Base-by-base conservation (phyloP, 1,284 basidiomycete species). In the Ustilago curta region DNA sequence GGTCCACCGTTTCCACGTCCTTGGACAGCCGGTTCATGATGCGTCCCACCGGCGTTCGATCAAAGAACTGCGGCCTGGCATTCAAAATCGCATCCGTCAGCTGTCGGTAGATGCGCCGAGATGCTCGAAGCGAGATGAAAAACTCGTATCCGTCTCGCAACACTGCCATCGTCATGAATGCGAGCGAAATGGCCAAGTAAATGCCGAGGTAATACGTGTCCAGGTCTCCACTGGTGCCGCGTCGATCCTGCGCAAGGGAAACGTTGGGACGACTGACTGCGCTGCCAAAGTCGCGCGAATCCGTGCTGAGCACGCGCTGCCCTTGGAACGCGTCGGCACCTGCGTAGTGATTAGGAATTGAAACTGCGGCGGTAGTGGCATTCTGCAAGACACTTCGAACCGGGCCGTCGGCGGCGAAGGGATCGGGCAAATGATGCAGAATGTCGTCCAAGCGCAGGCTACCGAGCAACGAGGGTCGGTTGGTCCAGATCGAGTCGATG, bases 71-170 rank as follows among this genome's bases (percentile, higher is more conserved):
- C 32, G 81, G 82, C 54, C 54, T 91, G 1, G 95, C 94, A 77
- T 95, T 95, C 1, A 99, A 87, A 11, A 98, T 91, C 0, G 91
- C 87, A 83, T 94, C 91, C 43, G 98, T 88, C 51, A 99, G 88
- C 42, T 86, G 64, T 29, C 71, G 61, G 55, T 84, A 84, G 59
- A 85, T 70, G 14, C 50, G 54, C 25, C 72, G 58, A 3, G 83
- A 84, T 7, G 83, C 80, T 5, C 59, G 61, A 23, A 84, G 68
- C 40, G 83, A 81, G 23, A 80, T 77, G 29, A 51, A 71, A 51
- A 78, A 73, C 55, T 73, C 73, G 53, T 77, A 66, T 21, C 71
- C 59, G 58, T 84, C 80, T n/a, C 78, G 64, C 31, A 79, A 27
- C 19, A 81, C 65, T 32, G 69, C 66, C 69, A 83, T 62, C 14